phyloP scores from a whole-genome alignment of 495 filamentous ascomycete species.

The Aspergillus kassunensis region DNA sequence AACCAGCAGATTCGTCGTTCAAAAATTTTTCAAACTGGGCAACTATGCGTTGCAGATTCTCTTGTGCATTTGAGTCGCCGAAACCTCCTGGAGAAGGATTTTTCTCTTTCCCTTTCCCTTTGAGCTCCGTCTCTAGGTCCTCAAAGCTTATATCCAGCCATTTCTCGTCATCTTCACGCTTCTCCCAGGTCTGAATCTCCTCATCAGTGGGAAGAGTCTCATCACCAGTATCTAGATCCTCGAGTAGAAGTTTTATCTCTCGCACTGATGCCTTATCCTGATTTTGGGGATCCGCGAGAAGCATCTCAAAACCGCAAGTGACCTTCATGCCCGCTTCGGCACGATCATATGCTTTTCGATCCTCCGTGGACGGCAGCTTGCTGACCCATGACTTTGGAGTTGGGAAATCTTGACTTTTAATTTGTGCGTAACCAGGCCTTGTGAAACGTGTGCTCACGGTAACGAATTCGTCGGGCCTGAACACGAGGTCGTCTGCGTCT shows the following conservation, averaged over 20 bases:
- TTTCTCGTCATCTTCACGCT: constrained; percentile 70
- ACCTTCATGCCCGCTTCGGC: constrained; percentile 85
- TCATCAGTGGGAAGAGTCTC: constrained; percentile 63
- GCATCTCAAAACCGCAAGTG: constrained; percentile 86
- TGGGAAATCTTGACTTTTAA: constrained; percentile 83
- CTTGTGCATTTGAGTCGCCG: constrained; percentile 75
- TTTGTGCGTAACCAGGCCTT: constrained; percentile 82
- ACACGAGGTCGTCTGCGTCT: constrained; percentile 43
- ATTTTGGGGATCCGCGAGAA: constrained; percentile 61
- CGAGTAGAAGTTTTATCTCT: constrained; percentile 70
- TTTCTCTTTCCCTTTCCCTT: constrained; percentile 44
- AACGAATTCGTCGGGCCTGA: constrained; percentile 76
- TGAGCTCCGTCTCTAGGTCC: constrained; percentile 80
- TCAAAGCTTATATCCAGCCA: constrained; percentile 92
- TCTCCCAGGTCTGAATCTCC: constrained; percentile 68
- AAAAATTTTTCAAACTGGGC: constrained; percentile 88
- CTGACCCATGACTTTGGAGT: constrained; percentile 60
- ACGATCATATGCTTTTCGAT: constrained; percentile 37
- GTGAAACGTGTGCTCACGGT: constrained; percentile 77
- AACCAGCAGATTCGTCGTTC: constrained; percentile 76
- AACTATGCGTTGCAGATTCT: constrained; percentile 84
- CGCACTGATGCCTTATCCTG: constrained; percentile 61
- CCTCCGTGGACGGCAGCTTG: constrained; percentile 32
- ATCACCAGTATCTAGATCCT: constrained; percentile 63
- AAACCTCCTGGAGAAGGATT: constrained; percentile 47